Base-by-base conservation (phyloP, 2,329 filamentous ascomycete genomes). In the Pseudonectria buxi region DNA sequence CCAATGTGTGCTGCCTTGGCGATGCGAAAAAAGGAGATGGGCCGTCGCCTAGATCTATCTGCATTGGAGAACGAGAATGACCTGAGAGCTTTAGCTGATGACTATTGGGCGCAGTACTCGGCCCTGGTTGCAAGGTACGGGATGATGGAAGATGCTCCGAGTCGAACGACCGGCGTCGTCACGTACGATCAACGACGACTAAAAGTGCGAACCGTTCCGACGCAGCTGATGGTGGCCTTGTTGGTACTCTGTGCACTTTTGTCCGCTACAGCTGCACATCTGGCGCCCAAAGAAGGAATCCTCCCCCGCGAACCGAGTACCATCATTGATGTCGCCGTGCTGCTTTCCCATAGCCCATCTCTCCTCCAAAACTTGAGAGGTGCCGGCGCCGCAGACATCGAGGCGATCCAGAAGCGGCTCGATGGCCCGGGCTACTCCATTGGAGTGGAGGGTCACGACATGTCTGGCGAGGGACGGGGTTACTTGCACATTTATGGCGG, bases 371-470 rank as follows among this genome's bases (percentile, higher is more conserved):
- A 50, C 1, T 51, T 64, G 1, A 51, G 50, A 7, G 61, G 59
- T 2, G 50, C 58, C 10, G 61, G 62, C 4, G 58, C 56, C 9
- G 59, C 52, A 11, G 50, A 56, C 26, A 40, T 41, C 7, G 41
- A 43, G 3, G 49, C 46, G 2, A 39, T 65, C 2, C 43, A 45
- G 4, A 42, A 51, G 16, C 50, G 51, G 10, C 43, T 65, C 2
- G 37, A 44, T 0, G 50, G 48, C 2, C 51, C 49, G 5, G 35
- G 46, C 1, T 65, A 56, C 28, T 56, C 53, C 10, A 58, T 51
- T 3, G 59, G 59, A 10, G 54, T 63, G 6, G 59, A 63, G 32
- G 48, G 59, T 0, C 58, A 63, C 26, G 57, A 62, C 32, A 54
- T 56, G 26, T 37, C 53, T 4, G 47, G 48, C 9, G 42, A 44